Conservation (phyloP, 331 rosid species). For the Dryas integrifolia region DNA sequence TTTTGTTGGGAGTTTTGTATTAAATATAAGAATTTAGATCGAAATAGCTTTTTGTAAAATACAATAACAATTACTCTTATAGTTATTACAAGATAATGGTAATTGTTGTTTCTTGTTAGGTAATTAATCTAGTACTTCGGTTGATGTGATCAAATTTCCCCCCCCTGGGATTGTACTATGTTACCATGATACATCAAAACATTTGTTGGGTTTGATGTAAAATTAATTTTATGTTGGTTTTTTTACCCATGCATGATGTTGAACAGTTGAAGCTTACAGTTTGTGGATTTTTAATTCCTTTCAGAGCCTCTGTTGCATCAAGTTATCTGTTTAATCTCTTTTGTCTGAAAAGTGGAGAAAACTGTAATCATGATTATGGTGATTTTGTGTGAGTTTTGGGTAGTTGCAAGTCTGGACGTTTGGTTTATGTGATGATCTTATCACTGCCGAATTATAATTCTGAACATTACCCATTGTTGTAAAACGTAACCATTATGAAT, state of each 20-base stretch:
- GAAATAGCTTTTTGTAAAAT: not conserved
- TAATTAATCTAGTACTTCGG: not conserved
- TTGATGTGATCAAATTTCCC: not conserved
- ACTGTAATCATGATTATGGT: not conserved
- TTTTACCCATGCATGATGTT: not conserved
- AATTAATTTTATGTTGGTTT: not conserved
- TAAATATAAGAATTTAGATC: not conserved
- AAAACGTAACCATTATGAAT: not conserved
- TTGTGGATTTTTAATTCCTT: not conserved
- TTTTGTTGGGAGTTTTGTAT: not conserved
- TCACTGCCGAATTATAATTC: not conserved
- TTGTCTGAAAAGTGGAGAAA: not conserved
- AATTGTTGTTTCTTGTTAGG: not conserved
- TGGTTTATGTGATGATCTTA: not conserved
- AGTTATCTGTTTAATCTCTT: not conserved
- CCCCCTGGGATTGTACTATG: not conserved
- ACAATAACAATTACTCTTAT: not conserved
- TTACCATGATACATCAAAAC: not conserved
- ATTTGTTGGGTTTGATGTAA: not conserved
- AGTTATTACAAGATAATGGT: not conserved
- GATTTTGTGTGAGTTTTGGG: not conserved
- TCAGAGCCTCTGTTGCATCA: not conserved
- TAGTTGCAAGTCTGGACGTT: not conserved
- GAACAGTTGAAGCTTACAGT: not conserved
- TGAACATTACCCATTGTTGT: not conserved